Percentiles rank a stretch among this genome's conserved stretches.
Evolutionary conservation across 176 grass and related monocot species (phyloP).

Genomic region (Carex parvula): DNA sequence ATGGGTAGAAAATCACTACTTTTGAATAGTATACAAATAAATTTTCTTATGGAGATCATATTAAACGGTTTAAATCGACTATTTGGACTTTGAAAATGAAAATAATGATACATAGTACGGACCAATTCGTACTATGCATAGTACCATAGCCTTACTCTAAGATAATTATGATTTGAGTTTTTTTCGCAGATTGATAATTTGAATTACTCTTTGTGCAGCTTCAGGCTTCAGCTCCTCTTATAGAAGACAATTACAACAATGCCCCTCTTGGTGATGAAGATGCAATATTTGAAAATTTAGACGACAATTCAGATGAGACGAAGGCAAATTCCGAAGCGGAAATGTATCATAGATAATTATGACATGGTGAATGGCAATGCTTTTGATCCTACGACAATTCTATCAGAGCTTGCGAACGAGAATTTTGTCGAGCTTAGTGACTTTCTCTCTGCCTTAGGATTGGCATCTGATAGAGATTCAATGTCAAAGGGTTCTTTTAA

Average conservation of each 20-base stretch:
- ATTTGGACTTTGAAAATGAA: too few relatives aligned
- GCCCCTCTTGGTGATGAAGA: slow-evolving; percentile 21
- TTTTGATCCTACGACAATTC: slow-evolving; percentile 6
- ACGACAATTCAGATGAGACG: slow-evolving; percentile 4
- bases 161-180: neutral
- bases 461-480: neutral
- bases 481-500: neutral
- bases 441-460: slow-evolving; percentile 15
- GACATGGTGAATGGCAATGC: slow-evolving; percentile 7
- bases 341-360: slow-evolving; percentile 16
- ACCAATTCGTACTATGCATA: slow-evolving; percentile 9
- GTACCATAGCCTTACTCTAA: neutral
- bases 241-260: slow-evolving; percentile 23
- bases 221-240: slow-evolving; percentile 21
- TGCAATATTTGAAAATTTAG: slow-evolving; percentile 39
- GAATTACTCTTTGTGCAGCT: slow-evolving; percentile 29
- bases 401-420: slow-evolving; percentile 2
- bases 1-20: too few relatives aligned
- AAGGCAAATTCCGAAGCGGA: neutral
- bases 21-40: too few relatives aligned
- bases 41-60: too few relatives aligned
- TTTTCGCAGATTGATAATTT: neutral
- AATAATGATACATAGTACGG: too few relatives aligned
- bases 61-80: too few relatives aligned
- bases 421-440: slow-evolving; percentile 22